These are phyloP conservation scores for Aquilaria yunnanensis DNA, from an alignment of 345 rosid species.

Conservation along the genomic window DNA sequence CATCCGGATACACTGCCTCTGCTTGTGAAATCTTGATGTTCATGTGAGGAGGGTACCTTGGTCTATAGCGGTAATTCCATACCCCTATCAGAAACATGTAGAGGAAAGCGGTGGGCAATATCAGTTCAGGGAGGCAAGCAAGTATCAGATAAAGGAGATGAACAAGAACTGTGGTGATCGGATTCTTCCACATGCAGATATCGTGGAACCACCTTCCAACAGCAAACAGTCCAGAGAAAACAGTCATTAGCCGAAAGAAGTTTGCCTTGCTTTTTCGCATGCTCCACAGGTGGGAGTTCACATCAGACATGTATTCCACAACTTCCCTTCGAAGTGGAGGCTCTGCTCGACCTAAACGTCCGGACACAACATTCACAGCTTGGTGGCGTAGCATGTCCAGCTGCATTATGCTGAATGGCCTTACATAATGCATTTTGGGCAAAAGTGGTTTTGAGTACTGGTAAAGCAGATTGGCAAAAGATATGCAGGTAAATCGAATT, in stretches of 20 bases:
- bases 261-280: conserved; percentile 97
- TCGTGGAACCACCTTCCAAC: conserved; percentile 81
- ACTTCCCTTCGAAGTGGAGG: conserved; percentile 92
- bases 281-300: conserved; percentile 94
- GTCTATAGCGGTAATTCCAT: conserved; percentile 87
- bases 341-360: conserved; percentile 80
- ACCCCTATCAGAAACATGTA: conserved; percentile 91
- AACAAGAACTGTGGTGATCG: conserved; percentile 78
- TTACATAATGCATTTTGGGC: conserved; percentile 89
- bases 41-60: conserved; percentile 98
- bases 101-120: conserved; percentile 79
- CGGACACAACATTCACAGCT: conserved; percentile 75
- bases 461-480: conserved; percentile 82
- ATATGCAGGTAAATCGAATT: conserved; percentile 70
- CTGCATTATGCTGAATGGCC: conserved; percentile 84
- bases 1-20: conserved; percentile 78
- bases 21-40: conserved; percentile 90
- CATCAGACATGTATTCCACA: conserved; percentile 92
- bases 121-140: conserved; percentile 82
- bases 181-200: conserved; percentile 84
- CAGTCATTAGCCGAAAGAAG: conserved; percentile 80
- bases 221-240: conserved; percentile 69
- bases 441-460: conserved; percentile 76
- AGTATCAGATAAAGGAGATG: conserved; percentile 85
- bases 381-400: conserved; percentile 85